A percentile compares a stretch with the other conserved stretches of the same genome.
phyloP scores from a whole-genome alignment of 2,329 filamentous ascomycete species.

The Ceratocystis eucalypticola region DNA sequence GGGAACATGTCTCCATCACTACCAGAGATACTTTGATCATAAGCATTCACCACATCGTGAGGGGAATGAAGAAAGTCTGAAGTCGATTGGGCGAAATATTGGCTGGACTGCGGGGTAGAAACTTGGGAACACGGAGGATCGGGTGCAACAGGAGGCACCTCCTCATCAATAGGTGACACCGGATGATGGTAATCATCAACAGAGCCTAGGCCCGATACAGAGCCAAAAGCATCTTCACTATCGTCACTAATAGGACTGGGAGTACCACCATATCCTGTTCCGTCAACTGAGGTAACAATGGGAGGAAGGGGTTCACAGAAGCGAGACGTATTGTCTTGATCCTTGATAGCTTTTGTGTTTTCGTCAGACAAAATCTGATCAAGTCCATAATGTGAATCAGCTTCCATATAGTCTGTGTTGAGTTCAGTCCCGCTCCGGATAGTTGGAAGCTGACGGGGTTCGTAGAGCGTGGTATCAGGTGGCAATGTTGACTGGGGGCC shows the following conservation, averaged over 20 bases:
- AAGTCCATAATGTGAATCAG: slow-evolving; percentile 9
- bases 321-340: slow-evolving; percentile 42
- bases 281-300: slow-evolving; percentile 56
- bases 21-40: neutral
- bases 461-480: slow-evolving; percentile 24
- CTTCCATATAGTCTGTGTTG: slow-evolving; percentile 26
- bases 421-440: slow-evolving; percentile 20
- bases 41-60: neutral
- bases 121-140: neutral
- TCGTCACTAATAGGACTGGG: slow-evolving; percentile 22
- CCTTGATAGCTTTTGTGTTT: slow-evolving; percentile 10
- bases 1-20: neutral
- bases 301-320: slow-evolving; percentile 54
- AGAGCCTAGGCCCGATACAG: slow-evolving; percentile 13
- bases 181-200: slow-evolving; percentile 8
- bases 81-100: neutral
- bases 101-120: neutral
- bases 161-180: slow-evolving; percentile 17
- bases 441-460: slow-evolving; percentile 17
- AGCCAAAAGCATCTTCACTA: slow-evolving; percentile 23
- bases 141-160: slow-evolving; percentile 8
- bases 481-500: slow-evolving; percentile 22
- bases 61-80: neutral
- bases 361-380: slow-evolving; percentile 9
- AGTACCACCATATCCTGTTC: slow-evolving; percentile 37